phyloP scores from a whole-genome alignment of 164 flowering plant species.

The Paratinospora sagittata region DNA sequence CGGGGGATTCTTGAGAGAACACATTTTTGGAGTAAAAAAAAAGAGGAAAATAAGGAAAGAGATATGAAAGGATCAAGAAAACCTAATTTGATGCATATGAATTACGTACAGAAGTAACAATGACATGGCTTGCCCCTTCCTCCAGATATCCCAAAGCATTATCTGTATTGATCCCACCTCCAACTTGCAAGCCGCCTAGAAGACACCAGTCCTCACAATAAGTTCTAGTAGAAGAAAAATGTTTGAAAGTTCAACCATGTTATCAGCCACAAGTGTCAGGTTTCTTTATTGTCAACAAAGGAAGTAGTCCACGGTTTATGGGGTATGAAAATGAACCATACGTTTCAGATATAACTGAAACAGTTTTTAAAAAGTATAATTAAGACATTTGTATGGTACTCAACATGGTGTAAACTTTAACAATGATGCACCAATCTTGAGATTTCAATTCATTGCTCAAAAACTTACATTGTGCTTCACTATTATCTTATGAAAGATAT shows the following conservation, averaged over 20 bases:
- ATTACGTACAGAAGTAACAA: conserved; percentile 80
- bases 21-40: too few species aligned
- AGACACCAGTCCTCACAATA: conserved; percentile 33
- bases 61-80: background rate
- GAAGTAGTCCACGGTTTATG: background rate
- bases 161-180: conserved; percentile 78
- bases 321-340: background rate
- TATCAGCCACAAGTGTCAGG: conserved; percentile 6
- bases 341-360: background rate
- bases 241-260: conserved; percentile 26
- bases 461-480: background rate
- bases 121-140: conserved; percentile 98
- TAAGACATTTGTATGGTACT: too few species aligned
- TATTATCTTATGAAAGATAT: background rate
- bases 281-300: background rate
- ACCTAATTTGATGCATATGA: background rate
- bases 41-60: background rate
- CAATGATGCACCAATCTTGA: background rate
- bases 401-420: too few species aligned
- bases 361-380: background rate
- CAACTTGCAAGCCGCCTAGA: conserved; percentile 93
- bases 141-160: conserved; percentile 67
- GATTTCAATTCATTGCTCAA: background rate
- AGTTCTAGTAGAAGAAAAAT: conserved; percentile 43
- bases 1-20: too few species aligned